Evolutionary conservation across 257 asterid species (phyloP).

Genomic region (Nicotiana paniculata): DNA sequence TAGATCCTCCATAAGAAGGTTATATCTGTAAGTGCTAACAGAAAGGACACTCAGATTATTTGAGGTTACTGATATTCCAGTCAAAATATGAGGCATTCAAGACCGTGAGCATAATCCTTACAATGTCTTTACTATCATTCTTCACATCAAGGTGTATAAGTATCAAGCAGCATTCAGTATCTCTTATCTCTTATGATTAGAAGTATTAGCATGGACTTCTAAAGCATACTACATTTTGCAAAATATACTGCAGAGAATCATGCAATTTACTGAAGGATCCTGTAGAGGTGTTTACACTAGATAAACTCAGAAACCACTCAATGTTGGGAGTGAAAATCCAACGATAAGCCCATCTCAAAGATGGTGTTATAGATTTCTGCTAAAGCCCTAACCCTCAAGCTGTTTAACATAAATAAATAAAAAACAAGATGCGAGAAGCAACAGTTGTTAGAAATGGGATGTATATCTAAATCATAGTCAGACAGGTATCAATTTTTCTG

Average conservation of each 20-base stretch:
- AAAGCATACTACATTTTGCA: not conserved
- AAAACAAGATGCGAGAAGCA: not conserved
- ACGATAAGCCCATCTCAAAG: not conserved
- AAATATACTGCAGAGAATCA: not conserved
- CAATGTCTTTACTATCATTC: not conserved
- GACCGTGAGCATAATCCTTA: not conserved
- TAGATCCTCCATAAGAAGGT: not conserved
- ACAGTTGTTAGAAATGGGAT: not conserved
- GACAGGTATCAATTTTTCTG: not conserved
- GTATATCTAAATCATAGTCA: not conserved
- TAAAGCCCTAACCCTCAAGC: not conserved
- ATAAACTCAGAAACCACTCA: not conserved
- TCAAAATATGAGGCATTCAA: not conserved
- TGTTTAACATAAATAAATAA: not conserved
- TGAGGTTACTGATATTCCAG: not conserved
- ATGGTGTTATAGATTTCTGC: not conserved
- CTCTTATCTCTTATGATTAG: not conserved
- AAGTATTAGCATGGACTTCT: not conserved
- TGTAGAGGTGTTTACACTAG: not conserved
- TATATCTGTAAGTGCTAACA: not conserved
- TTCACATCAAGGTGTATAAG: not conserved
- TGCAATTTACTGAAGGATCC: not conserved
- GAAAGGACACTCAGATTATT: not conserved
- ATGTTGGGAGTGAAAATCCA: not conserved
- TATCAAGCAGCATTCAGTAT: not conserved